Conservation (phyloP, 148 eudicot genomes). For the Vaccinium vitisidaea region DNA sequence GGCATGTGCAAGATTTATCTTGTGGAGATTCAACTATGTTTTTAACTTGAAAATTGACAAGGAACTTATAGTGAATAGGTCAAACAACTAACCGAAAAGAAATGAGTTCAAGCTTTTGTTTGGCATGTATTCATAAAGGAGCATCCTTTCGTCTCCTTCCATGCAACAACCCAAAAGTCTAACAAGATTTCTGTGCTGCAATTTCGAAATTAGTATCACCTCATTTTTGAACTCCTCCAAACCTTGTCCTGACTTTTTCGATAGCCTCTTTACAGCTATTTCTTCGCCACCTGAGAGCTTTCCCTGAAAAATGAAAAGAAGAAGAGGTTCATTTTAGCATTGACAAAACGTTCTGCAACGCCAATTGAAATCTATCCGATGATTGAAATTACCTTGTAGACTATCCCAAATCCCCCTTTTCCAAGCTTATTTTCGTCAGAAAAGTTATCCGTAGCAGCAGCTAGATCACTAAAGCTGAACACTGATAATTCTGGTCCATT, state of each 20-base stretch:
- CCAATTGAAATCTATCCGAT: neutral
- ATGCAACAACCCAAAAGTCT: constrained; percentile 49
- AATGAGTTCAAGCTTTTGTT: constrained; percentile 61
- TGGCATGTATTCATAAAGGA: constrained; percentile 65
- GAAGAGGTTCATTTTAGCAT: constrained; percentile 6
- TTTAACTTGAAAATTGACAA: neutral
- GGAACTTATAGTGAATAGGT: too few species aligned
- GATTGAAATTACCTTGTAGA: constrained; percentile 50
- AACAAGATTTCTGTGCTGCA: constrained; percentile 68
- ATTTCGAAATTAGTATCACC: constrained; percentile 49
- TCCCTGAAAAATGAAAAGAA: constrained; percentile 35
- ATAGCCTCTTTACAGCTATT: constrained; percentile 71
- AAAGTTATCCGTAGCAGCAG: constrained; percentile 47
- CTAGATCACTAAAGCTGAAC: constrained; percentile 35
- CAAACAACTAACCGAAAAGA: constrained; percentile 47
- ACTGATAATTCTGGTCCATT: constrained; percentile 33
- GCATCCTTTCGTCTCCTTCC: constrained; percentile 58
- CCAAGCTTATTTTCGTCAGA: constrained; percentile 53
- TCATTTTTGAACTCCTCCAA: constrained; percentile 67
- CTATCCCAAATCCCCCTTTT: constrained; percentile 71
- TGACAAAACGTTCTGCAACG: neutral
- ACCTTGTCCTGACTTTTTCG: constrained; percentile 65
- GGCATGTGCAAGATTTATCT: neutral
- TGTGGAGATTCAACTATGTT: neutral
- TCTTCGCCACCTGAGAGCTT: constrained; percentile 43